These are phyloP conservation scores for Pyrus betulifolia DNA, from an alignment of 306 rosid species.

Conservation along the genomic window DNA sequence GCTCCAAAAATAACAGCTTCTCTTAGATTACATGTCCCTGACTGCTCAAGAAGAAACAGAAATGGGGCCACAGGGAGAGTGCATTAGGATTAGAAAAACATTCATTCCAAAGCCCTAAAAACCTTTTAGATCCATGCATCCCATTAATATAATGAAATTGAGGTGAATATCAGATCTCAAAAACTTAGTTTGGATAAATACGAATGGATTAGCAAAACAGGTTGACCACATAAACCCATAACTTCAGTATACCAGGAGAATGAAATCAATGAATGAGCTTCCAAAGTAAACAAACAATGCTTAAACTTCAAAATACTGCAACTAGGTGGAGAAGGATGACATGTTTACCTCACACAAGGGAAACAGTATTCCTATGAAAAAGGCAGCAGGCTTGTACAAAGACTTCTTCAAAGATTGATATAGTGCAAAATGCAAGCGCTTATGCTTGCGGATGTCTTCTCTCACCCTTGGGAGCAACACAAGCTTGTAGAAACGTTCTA, in stretches of 20 bases:
- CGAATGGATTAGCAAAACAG: background rate
- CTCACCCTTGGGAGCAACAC: slow-evolving; percentile 87
- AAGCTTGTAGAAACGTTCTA: slow-evolving; percentile 71
- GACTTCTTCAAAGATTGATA: slow-evolving; percentile 82
- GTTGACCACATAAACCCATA: no score
- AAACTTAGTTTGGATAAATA: background rate
- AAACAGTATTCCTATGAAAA: slow-evolving; percentile 76
- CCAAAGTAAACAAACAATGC: background rate
- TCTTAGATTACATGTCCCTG: slow-evolving; percentile 71
- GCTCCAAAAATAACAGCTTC: slow-evolving; percentile 93
- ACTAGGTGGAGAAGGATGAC: background rate
- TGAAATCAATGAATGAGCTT: background rate
- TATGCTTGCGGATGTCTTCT: slow-evolving; percentile 71
- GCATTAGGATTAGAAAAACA: background rate
- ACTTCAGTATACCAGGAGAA: background rate
- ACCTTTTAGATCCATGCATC: background rate
- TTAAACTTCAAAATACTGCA: background rate
- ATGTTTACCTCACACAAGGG: slow-evolving; percentile 77
- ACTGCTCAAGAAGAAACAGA: slow-evolving; percentile 40
- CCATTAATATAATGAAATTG: background rate
- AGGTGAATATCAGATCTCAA: background rate
- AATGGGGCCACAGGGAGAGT: background rate
- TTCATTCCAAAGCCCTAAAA: background rate
- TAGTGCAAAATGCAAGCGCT: slow-evolving; percentile 76
- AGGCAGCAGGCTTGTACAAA: slow-evolving; percentile 84